Conservation (phyloP, 371 early-diverging fungal genomes). For the Syncephalis plumigaleata region DNA sequence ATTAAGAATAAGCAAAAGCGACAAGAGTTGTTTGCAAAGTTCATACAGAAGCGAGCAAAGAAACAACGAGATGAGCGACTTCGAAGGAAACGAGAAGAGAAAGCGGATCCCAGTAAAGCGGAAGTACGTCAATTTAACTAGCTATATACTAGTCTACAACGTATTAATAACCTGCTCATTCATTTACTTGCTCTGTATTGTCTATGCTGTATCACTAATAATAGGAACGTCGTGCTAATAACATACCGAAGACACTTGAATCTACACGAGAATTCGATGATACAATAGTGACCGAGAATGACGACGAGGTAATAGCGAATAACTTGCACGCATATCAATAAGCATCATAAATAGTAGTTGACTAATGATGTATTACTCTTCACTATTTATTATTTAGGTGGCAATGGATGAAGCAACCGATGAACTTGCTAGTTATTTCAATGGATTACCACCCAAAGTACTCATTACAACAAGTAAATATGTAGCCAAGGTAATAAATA, state of each 20-base stretch:
- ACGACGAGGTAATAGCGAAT: slow-evolving; percentile 28
- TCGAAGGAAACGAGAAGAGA: slow-evolving; percentile 59
- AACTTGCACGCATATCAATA: no score
- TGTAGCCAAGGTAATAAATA: slow-evolving; percentile 14
- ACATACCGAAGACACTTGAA: slow-evolving; percentile 87
- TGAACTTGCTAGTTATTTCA: slow-evolving; percentile 84
- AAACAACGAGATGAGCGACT: slow-evolving; percentile 55
- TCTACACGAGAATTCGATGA: slow-evolving; percentile 86
- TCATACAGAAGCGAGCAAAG: slow-evolving; percentile 48
- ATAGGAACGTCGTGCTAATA: slow-evolving; percentile 68
- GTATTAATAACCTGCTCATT: not conserved
- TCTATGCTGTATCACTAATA: no score
- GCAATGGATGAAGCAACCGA: slow-evolving; percentile 79
- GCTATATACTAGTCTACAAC: not conserved
- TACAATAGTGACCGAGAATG: slow-evolving; percentile 70
- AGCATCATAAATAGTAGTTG: no score
- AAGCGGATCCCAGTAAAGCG: slow-evolving; percentile 70
- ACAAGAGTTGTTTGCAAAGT: slow-evolving; percentile 52
- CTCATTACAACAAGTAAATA: slow-evolving; percentile 82
- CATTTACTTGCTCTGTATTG: no score
- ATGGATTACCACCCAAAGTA: slow-evolving; percentile 75
- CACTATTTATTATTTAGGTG: slow-evolving; percentile 23
- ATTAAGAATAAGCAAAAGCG: slow-evolving; percentile 70
- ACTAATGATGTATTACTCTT: no score
- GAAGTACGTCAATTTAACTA: slow-evolving; percentile 21